Percentiles rank a stretch among this genome's conserved stretches.
Evolutionary conservation across 495 filamentous ascomycete genomes (phyloP).

Genomic region (Terfezia claveryi): DNA sequence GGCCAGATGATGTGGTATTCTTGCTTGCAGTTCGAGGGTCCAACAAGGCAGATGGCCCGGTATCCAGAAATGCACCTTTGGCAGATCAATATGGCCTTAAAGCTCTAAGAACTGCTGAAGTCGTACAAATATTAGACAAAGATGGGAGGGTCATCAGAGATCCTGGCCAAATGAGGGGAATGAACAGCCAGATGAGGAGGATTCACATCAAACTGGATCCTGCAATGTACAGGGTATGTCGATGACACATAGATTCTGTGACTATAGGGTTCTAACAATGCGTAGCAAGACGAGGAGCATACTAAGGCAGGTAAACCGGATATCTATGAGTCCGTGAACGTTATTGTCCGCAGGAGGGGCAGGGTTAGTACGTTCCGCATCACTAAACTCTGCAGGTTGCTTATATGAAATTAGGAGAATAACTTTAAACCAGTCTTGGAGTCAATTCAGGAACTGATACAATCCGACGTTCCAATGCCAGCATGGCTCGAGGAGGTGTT

Average conservation of each 20-base stretch:
- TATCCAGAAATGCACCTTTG: constrained; percentile 28
- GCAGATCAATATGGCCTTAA: constrained; percentile 41
- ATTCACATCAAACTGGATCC: constrained; percentile 68
- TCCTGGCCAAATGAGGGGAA: constrained; percentile 23
- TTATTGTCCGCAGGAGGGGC: constrained; percentile 62
- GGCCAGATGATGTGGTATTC: constrained; percentile 77
- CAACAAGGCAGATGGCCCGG: constrained; percentile 25
- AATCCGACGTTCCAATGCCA: constrained; percentile 69
- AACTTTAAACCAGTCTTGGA: constrained; percentile 92
- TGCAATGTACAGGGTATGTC: constrained; percentile 39
- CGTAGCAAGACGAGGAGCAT: constrained; percentile 39
- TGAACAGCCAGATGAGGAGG: constrained; percentile 33
- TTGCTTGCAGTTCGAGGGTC: constrained; percentile 49
- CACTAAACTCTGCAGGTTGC: not conserved
- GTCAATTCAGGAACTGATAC: constrained; percentile 65
- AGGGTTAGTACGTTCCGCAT: constrained; percentile 20
- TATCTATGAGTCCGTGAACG: constrained; percentile 68
- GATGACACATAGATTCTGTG: not conserved
- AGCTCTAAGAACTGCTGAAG: constrained; percentile 58
- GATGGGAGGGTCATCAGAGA: constrained; percentile 56
- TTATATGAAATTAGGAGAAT: constrained; percentile 38
- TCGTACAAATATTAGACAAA: constrained; percentile 75
- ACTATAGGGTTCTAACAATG: constrained; percentile 3
- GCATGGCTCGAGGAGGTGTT: constrained; percentile 93
- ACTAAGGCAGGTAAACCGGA: constrained; percentile 42